Evolutionary conservation across 106 monocot genomes (phyloP).

Genomic region (Amphibolis antarctica): DNA sequence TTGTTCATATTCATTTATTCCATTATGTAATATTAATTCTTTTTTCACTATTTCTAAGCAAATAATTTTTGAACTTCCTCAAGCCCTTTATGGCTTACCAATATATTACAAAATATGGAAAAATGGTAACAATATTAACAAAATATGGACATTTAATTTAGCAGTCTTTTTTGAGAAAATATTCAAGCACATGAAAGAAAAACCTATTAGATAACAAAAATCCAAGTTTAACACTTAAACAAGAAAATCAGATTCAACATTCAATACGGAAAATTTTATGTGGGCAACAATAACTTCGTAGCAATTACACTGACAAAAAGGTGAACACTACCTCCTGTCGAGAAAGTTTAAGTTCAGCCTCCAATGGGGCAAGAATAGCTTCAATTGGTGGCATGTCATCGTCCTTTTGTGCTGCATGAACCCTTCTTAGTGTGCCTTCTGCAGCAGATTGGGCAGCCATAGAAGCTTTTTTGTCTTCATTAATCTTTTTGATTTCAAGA

Average conservation of each 20-base stretch:
- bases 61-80: no score
- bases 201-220: no score
- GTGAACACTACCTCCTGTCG: slow-evolving; percentile 22
- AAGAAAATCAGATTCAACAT: not conserved
- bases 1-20: no score
- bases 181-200: no score
- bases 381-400: slow-evolving; percentile 34
- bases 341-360: slow-evolving; percentile 25
- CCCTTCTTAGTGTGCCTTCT: slow-evolving; percentile 33
- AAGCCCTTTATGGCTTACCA: no score
- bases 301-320: not conserved
- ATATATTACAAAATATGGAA: no score
- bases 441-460: slow-evolving; percentile 32
- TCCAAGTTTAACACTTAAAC: no score
- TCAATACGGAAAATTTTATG: not conserved
- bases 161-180: no score
- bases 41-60: no score
- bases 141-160: no score
- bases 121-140: no score
- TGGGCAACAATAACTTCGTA: not conserved
- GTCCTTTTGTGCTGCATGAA: slow-evolving; percentile 30
- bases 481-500: slow-evolving; percentile 32
- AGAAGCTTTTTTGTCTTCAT: slow-evolving; percentile 31
- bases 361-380: slow-evolving; percentile 25
- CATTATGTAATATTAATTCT: no score